phyloP scores from a whole-genome alignment of 768 basidiomycete genomes.

The Russula sp. region DNA sequence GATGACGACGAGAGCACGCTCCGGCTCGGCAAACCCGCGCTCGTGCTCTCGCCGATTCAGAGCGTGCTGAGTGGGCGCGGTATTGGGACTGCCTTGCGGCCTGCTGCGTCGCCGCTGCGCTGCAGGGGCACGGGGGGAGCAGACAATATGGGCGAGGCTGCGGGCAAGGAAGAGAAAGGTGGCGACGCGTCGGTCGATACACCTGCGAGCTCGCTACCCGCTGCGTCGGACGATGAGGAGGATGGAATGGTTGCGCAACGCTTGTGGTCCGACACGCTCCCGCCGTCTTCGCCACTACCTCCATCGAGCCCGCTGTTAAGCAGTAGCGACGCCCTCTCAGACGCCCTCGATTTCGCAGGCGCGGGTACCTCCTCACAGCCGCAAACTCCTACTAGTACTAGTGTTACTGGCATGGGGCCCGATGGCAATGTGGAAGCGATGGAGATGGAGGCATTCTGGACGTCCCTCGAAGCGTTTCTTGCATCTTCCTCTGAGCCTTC shows the following conservation, averaged over 20 bases:
- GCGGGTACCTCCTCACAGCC: background rate
- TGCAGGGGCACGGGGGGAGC: background rate
- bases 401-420: background rate
- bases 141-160: background rate
- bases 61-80: slow-evolving; percentile 19
- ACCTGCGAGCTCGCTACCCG: slow-evolving; percentile 42
- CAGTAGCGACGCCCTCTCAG: slow-evolving; percentile 24
- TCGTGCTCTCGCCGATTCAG: slow-evolving; percentile 20
- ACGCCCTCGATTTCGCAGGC: slow-evolving; percentile 19
- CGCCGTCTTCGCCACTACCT: slow-evolving; percentile 31
- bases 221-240: slow-evolving; percentile 35
- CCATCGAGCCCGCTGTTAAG: slow-evolving; percentile 34
- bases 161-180: background rate
- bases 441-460: slow-evolving; percentile 19
- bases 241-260: slow-evolving; percentile 12
- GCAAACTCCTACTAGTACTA: background rate
- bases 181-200: slow-evolving; percentile 32
- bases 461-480: slow-evolving; percentile 14
- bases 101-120: slow-evolving; percentile 11
- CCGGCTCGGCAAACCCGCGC: slow-evolving; percentile 2
- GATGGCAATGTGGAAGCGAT: background rate
- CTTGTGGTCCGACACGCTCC: slow-evolving; percentile 27
- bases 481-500: background rate
- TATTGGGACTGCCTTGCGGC: background rate
- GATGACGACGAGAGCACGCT: slow-evolving; percentile 1